Base-by-base conservation (phyloP, 148 eudicot species). In the Chenopodium quinoa region DNA sequence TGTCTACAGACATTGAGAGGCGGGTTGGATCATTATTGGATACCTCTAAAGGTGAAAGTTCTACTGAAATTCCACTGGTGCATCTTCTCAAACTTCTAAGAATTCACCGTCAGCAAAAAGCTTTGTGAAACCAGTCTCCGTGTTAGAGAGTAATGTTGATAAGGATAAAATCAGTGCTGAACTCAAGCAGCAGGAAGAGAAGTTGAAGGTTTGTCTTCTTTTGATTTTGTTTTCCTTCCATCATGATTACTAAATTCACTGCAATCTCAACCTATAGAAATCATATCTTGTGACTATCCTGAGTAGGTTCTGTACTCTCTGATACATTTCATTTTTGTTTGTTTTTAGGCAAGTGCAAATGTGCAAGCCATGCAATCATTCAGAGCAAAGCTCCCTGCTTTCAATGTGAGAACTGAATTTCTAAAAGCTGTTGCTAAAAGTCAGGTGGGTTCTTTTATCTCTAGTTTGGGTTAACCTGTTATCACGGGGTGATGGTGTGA, bases 361-460 rank as follows among this genome's bases (percentile, higher is more conserved):
- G 94, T 87, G 13, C 91, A 85, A 86, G 90, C 87, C 76, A 91
- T 96, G 98, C 82, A 82, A 60, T 84, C 86, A 52, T 96, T 95
- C 84, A 88, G 97, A 84, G 97, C 90, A 71, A 96, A 92, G 89
- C 95, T 93, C 78, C 98, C 98, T 75, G 99, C 99, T 25, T 89
- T 81, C 78, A 91, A 92, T 67, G 87, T 93, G 80, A 92, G 90
- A 84, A 86, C 89, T 52, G 94, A 92, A 79, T 93, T 96, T 86
- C 80, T 96, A 80, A 88, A 92, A 85, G 94, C 98, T 83, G 98
- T 96, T 86, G 91, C 98, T 71, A 69, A 85, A 65, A 91, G 92
- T 89, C 97, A 93, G 98, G 98, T 91, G 27, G 82, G 77, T 48
- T 78, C 71, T 40, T 40, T 64, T 19, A 20, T 19, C 58, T 75